Evolutionary conservation across 1,284 basidiomycete genomes (phyloP), one percentile per base, ranked within the genome.

Genomic region (Lentinula novae-zelandiae): DNA sequence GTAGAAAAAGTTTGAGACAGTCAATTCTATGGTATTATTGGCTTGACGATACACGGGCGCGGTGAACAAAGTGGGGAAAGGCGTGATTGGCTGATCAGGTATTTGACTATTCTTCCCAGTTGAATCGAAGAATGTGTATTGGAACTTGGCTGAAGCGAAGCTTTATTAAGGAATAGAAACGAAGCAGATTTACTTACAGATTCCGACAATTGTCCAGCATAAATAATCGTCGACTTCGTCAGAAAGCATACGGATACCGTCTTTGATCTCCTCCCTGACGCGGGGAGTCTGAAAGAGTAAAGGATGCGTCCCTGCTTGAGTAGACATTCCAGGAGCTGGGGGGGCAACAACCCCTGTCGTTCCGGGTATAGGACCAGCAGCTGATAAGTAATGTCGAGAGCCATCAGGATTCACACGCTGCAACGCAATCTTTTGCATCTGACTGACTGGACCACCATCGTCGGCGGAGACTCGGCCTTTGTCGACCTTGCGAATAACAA

Each of bases 121-220:
- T 5, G 92, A 92, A 69, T 95, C 93, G 70, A 95, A 95, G 72
- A 94, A 95, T n/a, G 93, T 93, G 72, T 94, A 95, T 71, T 94
- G 92, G 74, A 95, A 95, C 74, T 93, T 93, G 58, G 92, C 91
- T 93, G 64, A 65, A 61, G 61, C 39, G 31, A 38, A 66, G 59
- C 60, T 60, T 66, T 63, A 69, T 61, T 39, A 52, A 53, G 63
- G 50, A 49, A 42, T 13, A 60, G 38, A 46, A 60, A 65, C 58
- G 27, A 51, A 60, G 40, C 57, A 57, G 57, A 69, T 63, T 39
- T 9, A 84, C 93, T 75, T 75, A 95, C 94, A 93, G 58, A 97
- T 95, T 54, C 95, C 93, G 63, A 95, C 93, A 66, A 98, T 95
- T 8, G 93, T 95, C 95, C 95, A 98, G 69, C 93, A 94, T 62